A percentile compares a stretch with the other conserved stretches of the same genome.
phyloP scores from a whole-genome alignment of 2,329 filamentous ascomycete species.

The Claviceps capensis region DNA sequence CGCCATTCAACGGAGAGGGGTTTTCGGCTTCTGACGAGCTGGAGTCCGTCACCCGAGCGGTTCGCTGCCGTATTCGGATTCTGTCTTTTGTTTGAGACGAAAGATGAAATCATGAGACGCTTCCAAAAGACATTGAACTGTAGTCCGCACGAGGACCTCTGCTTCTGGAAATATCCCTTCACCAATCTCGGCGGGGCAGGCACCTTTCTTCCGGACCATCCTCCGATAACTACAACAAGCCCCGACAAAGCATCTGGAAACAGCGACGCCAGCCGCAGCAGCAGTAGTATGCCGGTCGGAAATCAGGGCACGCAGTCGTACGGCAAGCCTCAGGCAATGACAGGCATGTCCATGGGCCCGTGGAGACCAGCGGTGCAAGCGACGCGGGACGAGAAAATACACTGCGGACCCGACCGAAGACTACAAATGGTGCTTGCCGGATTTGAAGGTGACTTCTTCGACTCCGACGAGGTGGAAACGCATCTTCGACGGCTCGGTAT shows the following conservation, averaged over 20 bases:
- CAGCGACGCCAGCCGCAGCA: not conserved
- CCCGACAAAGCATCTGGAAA: not conserved
- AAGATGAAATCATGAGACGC: constrained; percentile 31
- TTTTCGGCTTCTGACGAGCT: constrained; percentile 39
- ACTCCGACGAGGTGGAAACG: constrained; percentile 61
- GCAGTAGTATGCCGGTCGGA: constrained; percentile 14
- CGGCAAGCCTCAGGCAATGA: constrained; percentile 11
- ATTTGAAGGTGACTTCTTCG: constrained; percentile 64
- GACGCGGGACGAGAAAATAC: constrained; percentile 28
- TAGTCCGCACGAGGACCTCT: constrained; percentile 30
- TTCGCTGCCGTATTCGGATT: constrained; percentile 54
- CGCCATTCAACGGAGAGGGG: constrained; percentile 50
- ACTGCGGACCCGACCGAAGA: constrained; percentile 17
- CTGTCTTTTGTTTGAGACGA: constrained; percentile 45
- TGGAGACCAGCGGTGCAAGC: constrained; percentile 27
- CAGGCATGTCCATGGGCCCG: constrained; percentile 30
- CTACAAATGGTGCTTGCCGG: constrained; percentile 43
- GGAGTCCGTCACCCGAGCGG: constrained; percentile 31
- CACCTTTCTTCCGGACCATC: constrained; percentile 38
- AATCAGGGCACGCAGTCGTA: constrained; percentile 22
- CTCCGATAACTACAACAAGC: not conserved
- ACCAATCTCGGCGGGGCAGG: constrained; percentile 55
- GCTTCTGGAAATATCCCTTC: constrained; percentile 47
- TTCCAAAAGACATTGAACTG: constrained; percentile 21
- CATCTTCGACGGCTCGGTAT: constrained; percentile 55